Evolutionary conservation across 2,329 filamentous ascomycete genomes (phyloP), one percentile per base, ranked within the genome.

Genomic region (Plectosphaerella plurivora): DNA sequence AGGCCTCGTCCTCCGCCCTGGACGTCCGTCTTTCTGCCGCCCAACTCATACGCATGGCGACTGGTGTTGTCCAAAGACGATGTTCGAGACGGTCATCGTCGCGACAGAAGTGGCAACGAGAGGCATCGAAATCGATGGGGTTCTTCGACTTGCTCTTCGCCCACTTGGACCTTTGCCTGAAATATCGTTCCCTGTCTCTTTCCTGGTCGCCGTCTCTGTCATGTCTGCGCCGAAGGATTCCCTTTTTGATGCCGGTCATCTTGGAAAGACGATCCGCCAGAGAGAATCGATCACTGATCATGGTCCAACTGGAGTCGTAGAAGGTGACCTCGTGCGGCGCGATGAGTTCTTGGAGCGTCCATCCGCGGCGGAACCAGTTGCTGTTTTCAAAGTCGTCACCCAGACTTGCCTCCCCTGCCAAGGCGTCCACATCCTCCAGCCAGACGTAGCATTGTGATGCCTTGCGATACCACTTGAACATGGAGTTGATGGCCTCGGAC

Each of bases 391-490:
- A 18, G 11, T 22, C 37, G 8, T 18, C 8, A 50, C 10, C 16
- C 18, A 24, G 35, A 35, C 37, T 39, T 39, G 15, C 5, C 7
- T 14, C 37, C 16, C 33, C 15, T 22, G 10, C 6, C 28, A 22
- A 22, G 7, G 14, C 22, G 33, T 22, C 22, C 3, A 61, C 48
- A 18, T 64, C 62, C 2, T 46, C 47, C 0, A 63, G 53, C 12
- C 54, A 57, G 9, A 53, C 61, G 33, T 57, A 61, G 22, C 62
- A 65, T 2, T 52, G 33, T 2, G 48, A 18, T 1, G 61, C 42
- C 0, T 53, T n/a, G n/a, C 24, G 45, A 16, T 64, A 64, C 61
- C 61, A 63, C 1, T 33, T 11, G 18, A 51, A 60, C 58, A 59
- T 49, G 12, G 55, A 57, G 28, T 59, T 59, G 33, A 61, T 60